These are phyloP conservation scores for Claviceps pazoutovae DNA, from an alignment of 2,329 filamentous ascomycete species.

Conservation along the genomic window DNA sequence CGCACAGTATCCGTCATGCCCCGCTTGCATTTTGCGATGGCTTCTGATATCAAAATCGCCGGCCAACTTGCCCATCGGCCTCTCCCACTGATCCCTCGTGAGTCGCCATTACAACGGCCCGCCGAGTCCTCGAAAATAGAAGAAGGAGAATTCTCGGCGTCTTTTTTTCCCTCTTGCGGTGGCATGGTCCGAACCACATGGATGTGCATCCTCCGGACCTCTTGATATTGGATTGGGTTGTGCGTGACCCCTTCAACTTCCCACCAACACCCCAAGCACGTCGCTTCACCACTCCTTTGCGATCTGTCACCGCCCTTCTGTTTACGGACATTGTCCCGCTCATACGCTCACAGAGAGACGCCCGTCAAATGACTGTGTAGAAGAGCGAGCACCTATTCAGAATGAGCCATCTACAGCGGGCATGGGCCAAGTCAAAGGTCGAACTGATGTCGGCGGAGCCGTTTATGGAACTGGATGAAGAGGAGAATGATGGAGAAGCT, in stretches of 20 bases:
- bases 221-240: neutral
- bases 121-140: neutral
- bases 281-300: neutral
- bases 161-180: neutral
- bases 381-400: slow-evolving; percentile 7
- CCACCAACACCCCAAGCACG: neutral
- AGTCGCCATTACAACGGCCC: neutral
- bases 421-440: slow-evolving; percentile 66
- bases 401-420: slow-evolving; percentile 73
- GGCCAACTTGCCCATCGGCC: no score
- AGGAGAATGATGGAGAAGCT: slow-evolving; percentile 29
- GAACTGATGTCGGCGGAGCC: slow-evolving; percentile 33
- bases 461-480: slow-evolving; percentile 31
- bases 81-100: no score
- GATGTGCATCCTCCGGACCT: neutral
- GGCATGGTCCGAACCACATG: neutral
- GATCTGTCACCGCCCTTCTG: no score
- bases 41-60: no score
- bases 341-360: neutral
- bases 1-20: neutral
- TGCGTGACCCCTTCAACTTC: neutral
- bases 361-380: neutral
- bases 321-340: neutral
- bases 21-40: no score
- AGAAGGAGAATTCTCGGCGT: neutral